phyloP scores from a whole-genome alignment of 768 basidiomycete genomes.

The Amanita jacksonii region DNA sequence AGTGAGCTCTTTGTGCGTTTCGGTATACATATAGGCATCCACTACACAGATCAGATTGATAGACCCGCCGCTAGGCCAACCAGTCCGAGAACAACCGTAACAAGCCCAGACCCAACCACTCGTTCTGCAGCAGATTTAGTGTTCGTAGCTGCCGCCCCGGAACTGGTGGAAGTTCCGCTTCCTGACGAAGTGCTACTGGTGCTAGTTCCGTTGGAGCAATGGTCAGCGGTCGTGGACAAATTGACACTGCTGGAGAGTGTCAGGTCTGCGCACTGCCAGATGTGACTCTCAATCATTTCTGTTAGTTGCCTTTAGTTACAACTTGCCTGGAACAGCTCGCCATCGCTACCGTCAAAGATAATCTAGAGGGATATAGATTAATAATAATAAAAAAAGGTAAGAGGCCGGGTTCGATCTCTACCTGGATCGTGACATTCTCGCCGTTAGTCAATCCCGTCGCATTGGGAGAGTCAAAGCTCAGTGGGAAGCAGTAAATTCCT shows the following conservation, averaged over 20 bases:
- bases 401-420: conserved; percentile 8
- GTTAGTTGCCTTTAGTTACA: not conserved
- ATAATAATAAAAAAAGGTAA: too few species aligned
- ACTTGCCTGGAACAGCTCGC: conserved; percentile 56
- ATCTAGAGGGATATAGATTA: conserved; percentile 22
- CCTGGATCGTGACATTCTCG: conserved; percentile 65
- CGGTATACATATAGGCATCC: not conserved
- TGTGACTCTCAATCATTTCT: conserved; percentile 1
- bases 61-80: conserved; percentile 1
- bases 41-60: not conserved
- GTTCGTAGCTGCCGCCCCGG: not conserved
- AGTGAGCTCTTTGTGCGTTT: not conserved
- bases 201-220: conserved; percentile 26
- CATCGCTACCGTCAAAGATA: conserved; percentile 63
- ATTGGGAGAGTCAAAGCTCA: conserved; percentile 47
- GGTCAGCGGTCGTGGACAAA: conserved; percentile 31
- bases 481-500: conserved; percentile 58
- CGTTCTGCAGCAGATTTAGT: conserved; percentile 4
- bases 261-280: conserved; percentile 66
- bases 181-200: conserved; percentile 7
- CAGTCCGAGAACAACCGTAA: conserved; percentile 4
- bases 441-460: conserved; percentile 47
- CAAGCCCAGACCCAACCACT: not conserved
- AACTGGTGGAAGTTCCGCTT: conserved; percentile 7
- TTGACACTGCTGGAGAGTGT: conserved; percentile 47